phyloP scores from a whole-genome alignment of 352 stramenopile genomes.

The Pilasporangium apinafurcum region DNA sequence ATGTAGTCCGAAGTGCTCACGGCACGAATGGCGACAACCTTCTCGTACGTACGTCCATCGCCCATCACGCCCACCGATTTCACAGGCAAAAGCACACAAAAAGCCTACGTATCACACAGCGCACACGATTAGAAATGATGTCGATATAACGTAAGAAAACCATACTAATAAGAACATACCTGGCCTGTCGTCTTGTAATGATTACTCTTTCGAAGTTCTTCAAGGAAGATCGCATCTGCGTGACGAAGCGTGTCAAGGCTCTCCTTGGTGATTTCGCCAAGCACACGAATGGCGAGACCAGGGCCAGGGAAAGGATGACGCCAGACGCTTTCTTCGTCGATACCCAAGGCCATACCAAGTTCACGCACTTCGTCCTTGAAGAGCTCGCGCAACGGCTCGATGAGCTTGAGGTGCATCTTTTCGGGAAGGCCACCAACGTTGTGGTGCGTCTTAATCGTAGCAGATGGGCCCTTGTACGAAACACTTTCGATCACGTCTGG shows the following conservation, averaged over 20 bases:
- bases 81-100: constrained; percentile 96
- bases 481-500: constrained; percentile 99
- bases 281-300: constrained; percentile 96
- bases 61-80: constrained; percentile 99
- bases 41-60: constrained; percentile 97
- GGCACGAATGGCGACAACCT: constrained; percentile 92
- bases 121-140: too few relatives aligned
- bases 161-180: too few relatives aligned
- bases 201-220: constrained; percentile 93
- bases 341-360: constrained; percentile 96
- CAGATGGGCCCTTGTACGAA: constrained; percentile 97
- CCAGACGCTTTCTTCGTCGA: constrained; percentile 97
- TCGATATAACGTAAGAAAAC: not conserved
- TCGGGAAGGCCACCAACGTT: constrained; percentile 98
- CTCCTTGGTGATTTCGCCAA: constrained; percentile 96
- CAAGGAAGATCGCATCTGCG: constrained; percentile 97
- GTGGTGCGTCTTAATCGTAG: constrained; percentile 99
- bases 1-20: constrained; percentile 99
- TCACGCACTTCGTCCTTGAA: constrained; percentile 99
- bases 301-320: constrained; percentile 98
- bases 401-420: constrained; percentile 98
- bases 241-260: constrained; percentile 94
- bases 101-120: too few relatives aligned
- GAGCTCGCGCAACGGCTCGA: constrained; percentile 97
- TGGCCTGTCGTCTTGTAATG: constrained; percentile 99